Evolutionary conservation across 371 early-diverging fungal genomes (phyloP), one percentile per base, ranked within the genome.

Genomic region (Mortierella sp.): DNA sequence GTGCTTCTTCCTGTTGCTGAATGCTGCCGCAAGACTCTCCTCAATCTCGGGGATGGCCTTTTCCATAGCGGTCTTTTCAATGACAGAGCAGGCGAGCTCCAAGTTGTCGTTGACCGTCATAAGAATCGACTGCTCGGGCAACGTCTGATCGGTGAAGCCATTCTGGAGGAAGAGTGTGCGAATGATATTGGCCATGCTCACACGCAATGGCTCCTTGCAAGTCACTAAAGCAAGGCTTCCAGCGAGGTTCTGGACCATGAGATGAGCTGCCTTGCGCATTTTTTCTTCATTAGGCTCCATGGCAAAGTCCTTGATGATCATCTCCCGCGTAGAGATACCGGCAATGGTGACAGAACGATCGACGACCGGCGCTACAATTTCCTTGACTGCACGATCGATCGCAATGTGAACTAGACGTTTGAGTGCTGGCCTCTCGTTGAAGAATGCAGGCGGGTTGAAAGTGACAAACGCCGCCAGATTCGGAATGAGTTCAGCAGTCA

Each of bases 301-400:
- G 0, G 93, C 92, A 81, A 98, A 98, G 68, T 99, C 99, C 79
- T 98, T 97, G 49, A 90, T 78, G 28, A 97, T 86, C 23, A 98
- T 82, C 56, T 97, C 98, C 2, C 92, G 86, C 0, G 97, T 97
- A 17, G 96, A 92, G 27, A 94, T 90, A 2, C 88, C 87, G 0
- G 98, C 98, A 79, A 98, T 97, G 0, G 91, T 89, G 0, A 98
- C 94, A 4, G 97, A 91, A 47, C 98, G 85, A 56, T 96, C 95
- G 4, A 96, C 95, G 14, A 96, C 94, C 24, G 95, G 93, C 0
- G 88, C 87, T 30, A 95, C 72, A 63, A 76, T 70, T 70, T 97
- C 97, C 30, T 93, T 88, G 63, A 98, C 94, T 27, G 97, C 91
- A 39, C 91, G 87, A 53, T 94, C 94, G 34, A 97, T 89, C 9